Evolutionary conservation across 164 flowering plant genomes (phyloP).

Genomic region (Paratinospora sagittata): DNA sequence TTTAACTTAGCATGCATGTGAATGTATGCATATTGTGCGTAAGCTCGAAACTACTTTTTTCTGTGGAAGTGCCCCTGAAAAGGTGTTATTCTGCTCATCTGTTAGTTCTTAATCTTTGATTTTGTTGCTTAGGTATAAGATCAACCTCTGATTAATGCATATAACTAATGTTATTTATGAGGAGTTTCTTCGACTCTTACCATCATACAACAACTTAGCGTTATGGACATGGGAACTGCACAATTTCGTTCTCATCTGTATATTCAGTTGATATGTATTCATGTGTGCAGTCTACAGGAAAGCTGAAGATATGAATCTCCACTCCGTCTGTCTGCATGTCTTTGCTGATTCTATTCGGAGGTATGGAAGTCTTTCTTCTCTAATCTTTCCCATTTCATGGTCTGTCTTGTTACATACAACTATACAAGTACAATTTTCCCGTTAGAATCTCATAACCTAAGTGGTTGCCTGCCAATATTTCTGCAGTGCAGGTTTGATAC

Average conservation of each 20-base stretch:
- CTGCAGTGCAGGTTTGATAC: slow-evolving; percentile 94
- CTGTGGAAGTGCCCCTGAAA: no score
- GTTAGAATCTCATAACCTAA: slow-evolving; percentile 14
- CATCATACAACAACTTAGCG: no score
- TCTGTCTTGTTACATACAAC: slow-evolving; percentile 6
- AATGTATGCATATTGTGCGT: no score
- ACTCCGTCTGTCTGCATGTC: slow-evolving; percentile 94
- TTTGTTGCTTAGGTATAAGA: background rate
- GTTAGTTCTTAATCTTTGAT: no score
- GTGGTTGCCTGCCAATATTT: slow-evolving; percentile 17
- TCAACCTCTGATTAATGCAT: background rate
- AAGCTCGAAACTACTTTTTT: no score
- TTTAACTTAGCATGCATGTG: no score
- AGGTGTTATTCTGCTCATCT: no score
- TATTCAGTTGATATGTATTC: slow-evolving; percentile 10
- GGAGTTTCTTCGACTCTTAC: no score
- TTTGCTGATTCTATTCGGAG: slow-evolving; percentile 98
- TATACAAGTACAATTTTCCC: background rate
- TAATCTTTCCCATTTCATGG: background rate
- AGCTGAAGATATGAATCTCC: slow-evolving; percentile 96
- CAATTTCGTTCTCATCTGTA: background rate
- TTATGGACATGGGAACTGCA: background rate
- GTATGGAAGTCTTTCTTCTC: slow-evolving; percentile 30
- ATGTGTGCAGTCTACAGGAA: slow-evolving; percentile 69
- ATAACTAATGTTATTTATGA: no score